Evolutionary conservation across 352 stramenopile species (phyloP).

Genomic region (Globisporangium ultimum): DNA sequence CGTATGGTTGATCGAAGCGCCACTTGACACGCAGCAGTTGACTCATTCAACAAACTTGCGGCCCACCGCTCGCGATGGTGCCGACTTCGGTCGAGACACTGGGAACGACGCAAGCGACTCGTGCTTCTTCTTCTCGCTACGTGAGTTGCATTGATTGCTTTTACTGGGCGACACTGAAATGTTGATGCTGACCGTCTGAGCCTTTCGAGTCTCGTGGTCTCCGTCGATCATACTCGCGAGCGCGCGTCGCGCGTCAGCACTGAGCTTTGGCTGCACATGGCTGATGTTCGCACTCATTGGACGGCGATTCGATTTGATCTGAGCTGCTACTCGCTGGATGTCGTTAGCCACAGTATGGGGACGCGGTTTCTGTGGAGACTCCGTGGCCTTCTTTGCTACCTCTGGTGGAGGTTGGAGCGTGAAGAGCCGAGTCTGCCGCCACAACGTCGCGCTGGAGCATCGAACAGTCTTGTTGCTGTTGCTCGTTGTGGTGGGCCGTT

Average conservation of each 20-base stretch:
- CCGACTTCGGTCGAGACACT: constrained; percentile 15
- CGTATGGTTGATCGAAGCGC: too few relatives aligned
- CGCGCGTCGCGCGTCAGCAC: constrained; percentile 2
- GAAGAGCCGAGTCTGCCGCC: constrained; percentile 41
- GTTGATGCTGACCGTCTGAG: not conserved
- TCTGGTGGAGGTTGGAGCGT: constrained; percentile 29
- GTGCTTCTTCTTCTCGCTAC: not conserved
- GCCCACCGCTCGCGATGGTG: constrained; percentile 3
- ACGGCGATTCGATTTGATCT: not conserved
- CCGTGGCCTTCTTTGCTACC: not conserved
- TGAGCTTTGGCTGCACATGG: constrained; percentile 1
- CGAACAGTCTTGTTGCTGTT: constrained; percentile 14
- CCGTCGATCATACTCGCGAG: constrained; percentile 10
- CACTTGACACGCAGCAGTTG: too few relatives aligned
- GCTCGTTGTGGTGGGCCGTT: too few relatives aligned
- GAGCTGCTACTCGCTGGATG: too few relatives aligned
- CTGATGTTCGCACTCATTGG: constrained; percentile 4
- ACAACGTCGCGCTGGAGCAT: constrained; percentile 44
- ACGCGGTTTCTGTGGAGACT: not conserved
- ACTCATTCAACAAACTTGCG: too few relatives aligned
- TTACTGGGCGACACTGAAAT: too few relatives aligned
- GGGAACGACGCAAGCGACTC: constrained; percentile 8
- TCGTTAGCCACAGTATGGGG: too few relatives aligned
- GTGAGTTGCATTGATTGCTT: not conserved
- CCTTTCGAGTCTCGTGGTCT: not conserved